These are phyloP conservation scores for Biscutella laevigata DNA, from an alignment of 441 rosid species.

Conservation along the genomic window DNA sequence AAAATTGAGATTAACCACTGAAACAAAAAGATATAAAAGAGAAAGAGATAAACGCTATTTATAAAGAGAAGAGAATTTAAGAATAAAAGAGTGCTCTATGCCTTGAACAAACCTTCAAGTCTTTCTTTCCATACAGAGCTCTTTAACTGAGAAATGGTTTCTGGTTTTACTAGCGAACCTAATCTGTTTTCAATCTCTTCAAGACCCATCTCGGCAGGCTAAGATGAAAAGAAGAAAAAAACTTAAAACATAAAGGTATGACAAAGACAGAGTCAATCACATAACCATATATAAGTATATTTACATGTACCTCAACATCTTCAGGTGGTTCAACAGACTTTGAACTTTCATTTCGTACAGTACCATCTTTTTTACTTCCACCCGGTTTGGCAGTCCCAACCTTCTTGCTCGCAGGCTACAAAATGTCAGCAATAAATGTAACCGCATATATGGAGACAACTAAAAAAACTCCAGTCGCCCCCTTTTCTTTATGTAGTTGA, in stretches of 20 bases:
- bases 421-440: conserved; percentile 1
- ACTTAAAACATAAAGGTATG: no score
- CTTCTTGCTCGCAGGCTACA: conserved; percentile 69
- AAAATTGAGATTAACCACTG: no score
- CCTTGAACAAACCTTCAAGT: conserved; percentile 75
- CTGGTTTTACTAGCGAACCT: conserved; percentile 67
- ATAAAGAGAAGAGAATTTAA: conserved; percentile 3
- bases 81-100: conserved; percentile 7
- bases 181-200: conserved; percentile 96
- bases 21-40: no score
- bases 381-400: conserved; percentile 50
- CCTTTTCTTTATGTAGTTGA: background rate
- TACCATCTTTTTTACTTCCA: conserved; percentile 70
- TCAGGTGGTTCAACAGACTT: conserved; percentile 61
- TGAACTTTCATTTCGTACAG: conserved; percentile 56
- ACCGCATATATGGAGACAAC: conserved; percentile 2
- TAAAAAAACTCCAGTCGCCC: background rate
- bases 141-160: conserved; percentile 70
- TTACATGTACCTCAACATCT: conserved; percentile 69
- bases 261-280: conserved; percentile 1
- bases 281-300: conserved; percentile 4
- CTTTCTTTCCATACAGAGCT: conserved; percentile 98
- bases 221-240: conserved; percentile 25
- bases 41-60: conserved; percentile 8
- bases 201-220: conserved; percentile 96